Evolutionary conservation across 805 yeast genomes (phyloP), one percentile per base, ranked within the genome.

Genomic region (Hanseniaspora taiwanica): DNA sequence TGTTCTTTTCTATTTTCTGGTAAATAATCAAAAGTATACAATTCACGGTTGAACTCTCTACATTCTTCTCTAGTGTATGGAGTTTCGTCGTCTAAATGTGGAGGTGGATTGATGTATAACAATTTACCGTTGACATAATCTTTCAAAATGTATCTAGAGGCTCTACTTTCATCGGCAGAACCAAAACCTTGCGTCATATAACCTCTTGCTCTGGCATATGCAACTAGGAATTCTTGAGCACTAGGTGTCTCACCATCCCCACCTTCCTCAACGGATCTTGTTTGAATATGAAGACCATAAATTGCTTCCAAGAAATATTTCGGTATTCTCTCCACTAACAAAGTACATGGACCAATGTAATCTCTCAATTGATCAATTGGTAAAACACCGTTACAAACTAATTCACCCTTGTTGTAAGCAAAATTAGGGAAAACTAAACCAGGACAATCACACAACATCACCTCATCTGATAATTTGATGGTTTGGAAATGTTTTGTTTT

Each of bases 401-500:
- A 71, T 53, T 91, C 99, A 51, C 94, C 97, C 54, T 86, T 87
- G 19, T 96, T 83, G 57, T 82, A 83, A 6, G 97, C 97, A 58
- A 91, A 91, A 54, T 89, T 91, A 19, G 99, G 98, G 68, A 91
- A 91, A 14, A 91, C 99, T 46, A 91, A 69, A 72, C 99, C 99
- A 2, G 99, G 99, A 68, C 99, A 91, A 69, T 91, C 99, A 63
- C 97, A 91, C 40, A 91, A 68, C 49, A 86, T 70, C 2, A 91
- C 91, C 27, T 80, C 71, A 39, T 81, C 82, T 1, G 95, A 76
- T 35, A 91, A 69, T 55, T 76, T 74, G 46, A 91, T 87, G 1
- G 99, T 91, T 66, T 91, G 99, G 71, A 91, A 91, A 69, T 91
- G 99, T 59, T 91, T 91, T 12, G 99, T 91, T 59, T 91, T 91